Conservation (phyloP, 208 protist species). For the Leishmania guyanensis region DNA sequence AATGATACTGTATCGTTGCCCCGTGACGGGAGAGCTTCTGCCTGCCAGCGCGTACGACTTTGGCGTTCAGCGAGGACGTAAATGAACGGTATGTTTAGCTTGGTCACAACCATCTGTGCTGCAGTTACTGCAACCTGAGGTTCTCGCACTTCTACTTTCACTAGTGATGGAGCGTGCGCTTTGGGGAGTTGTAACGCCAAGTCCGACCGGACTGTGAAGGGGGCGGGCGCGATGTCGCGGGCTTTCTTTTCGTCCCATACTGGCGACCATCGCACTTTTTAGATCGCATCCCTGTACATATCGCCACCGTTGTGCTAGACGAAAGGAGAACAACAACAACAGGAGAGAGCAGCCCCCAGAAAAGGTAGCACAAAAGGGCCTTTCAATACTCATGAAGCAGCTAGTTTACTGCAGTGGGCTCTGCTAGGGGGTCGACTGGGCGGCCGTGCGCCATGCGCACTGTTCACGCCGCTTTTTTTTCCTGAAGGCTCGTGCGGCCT, state of each 20-base stretch:
- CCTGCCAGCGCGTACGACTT: constrained; percentile 66
- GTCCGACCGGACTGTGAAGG: too few species aligned
- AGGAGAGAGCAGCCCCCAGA: not conserved
- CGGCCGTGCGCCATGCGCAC: not conserved
- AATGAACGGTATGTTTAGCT: not conserved
- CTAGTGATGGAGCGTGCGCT: not conserved
- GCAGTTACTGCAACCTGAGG: not conserved
- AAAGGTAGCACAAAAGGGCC: not conserved
- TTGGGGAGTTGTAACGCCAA: not conserved
- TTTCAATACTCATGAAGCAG: not conserved
- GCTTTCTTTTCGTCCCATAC: too few species aligned
- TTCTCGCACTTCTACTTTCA: not conserved
- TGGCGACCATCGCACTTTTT: not conserved
- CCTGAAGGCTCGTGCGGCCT: not conserved
- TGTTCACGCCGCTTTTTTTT: not conserved
- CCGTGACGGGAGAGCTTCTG: constrained; percentile 55
- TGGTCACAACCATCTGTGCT: not conserved
- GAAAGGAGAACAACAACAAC: not conserved
- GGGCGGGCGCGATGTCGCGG: not conserved
- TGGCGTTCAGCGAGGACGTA: constrained; percentile 12
- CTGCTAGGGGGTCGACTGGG: not conserved
- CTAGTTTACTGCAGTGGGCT: not conserved
- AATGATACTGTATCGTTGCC: constrained; percentile 60
- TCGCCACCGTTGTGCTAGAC: not conserved
- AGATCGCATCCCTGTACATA: constrained; percentile 1